phyloP scores from a whole-genome alignment of 2,329 filamentous ascomycete species.

The Aspergillus intermedius region DNA sequence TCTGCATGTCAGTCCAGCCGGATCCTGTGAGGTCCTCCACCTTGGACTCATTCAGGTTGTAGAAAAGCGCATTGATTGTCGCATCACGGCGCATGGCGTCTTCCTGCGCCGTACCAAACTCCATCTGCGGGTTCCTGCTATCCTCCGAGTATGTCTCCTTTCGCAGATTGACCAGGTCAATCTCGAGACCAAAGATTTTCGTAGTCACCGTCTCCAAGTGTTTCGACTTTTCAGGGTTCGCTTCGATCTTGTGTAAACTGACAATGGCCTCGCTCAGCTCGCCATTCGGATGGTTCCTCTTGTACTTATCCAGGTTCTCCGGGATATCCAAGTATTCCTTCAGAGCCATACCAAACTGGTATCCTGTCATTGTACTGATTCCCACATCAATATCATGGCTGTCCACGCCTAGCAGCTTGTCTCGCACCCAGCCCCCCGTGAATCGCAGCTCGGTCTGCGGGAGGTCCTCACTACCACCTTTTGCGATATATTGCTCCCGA shows the following conservation, averaged over 20 bases:
- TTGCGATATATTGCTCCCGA: slow-evolving; percentile 34
- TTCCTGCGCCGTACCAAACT: slow-evolving; percentile 86
- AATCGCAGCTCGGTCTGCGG: slow-evolving; percentile 38
- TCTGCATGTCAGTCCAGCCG: slow-evolving; percentile 68
- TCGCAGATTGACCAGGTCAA: slow-evolving; percentile 89
- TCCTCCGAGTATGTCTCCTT: slow-evolving; percentile 88
- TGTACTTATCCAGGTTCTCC: slow-evolving; percentile 38
- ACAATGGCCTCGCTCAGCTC: slow-evolving; percentile 61
- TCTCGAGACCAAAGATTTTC: slow-evolving; percentile 74
- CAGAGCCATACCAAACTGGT: slow-evolving; percentile 40
- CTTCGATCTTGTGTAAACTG: slow-evolving; percentile 77
- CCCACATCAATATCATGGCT: slow-evolving; percentile 46
- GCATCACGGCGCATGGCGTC: slow-evolving; percentile 86
- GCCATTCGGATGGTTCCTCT: slow-evolving; percentile 35
- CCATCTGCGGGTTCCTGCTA: slow-evolving; percentile 83
- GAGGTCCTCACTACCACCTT: slow-evolving; percentile 11
- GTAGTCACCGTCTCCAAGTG: slow-evolving; percentile 89
- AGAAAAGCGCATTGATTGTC: slow-evolving; percentile 92
- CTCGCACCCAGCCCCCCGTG: slow-evolving; percentile 46
- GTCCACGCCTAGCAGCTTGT: slow-evolving; percentile 42
- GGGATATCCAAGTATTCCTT: slow-evolving; percentile 38
- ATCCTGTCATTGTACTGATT: slow-evolving; percentile 45
- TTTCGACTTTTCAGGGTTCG: slow-evolving; percentile 94
- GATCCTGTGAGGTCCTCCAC: slow-evolving; percentile 78
- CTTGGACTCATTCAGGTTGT: slow-evolving; percentile 71